Percentiles rank a stretch among this genome's conserved stretches.
phyloP scores from a whole-genome alignment of 2,329 filamentous ascomycete genomes.

The Pseudogymnoascus sp. region DNA sequence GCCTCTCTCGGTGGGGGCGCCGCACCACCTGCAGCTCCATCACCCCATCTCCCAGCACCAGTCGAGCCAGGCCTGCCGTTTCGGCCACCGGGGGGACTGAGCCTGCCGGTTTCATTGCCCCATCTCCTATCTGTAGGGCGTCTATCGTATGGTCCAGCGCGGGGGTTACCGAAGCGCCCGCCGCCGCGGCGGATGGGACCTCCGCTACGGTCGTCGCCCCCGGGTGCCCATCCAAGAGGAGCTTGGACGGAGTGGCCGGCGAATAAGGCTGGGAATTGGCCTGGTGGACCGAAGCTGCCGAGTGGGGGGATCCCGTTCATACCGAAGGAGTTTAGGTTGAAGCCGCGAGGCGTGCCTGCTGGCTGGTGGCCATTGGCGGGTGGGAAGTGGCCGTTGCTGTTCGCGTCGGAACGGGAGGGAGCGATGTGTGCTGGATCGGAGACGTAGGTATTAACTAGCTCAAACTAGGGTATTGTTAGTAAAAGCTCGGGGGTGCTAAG shows the following conservation, averaged over 20 bases:
- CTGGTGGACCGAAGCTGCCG: slow-evolving; percentile 47
- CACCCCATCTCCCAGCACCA: slow-evolving; percentile 56
- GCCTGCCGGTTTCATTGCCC: slow-evolving; percentile 37
- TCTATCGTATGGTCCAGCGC: slow-evolving; percentile 67
- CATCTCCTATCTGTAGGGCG: slow-evolving; percentile 49
- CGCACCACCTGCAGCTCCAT: slow-evolving; percentile 63
- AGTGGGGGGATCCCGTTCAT: slow-evolving; percentile 50
- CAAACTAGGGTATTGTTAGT: slow-evolving; percentile 52
- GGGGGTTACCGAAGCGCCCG: slow-evolving; percentile 48
- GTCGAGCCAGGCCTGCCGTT: slow-evolving; percentile 40
- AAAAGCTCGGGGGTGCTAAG: slow-evolving; percentile 7
- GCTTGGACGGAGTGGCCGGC: slow-evolving; percentile 38
- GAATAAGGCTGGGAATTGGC: slow-evolving; percentile 48
- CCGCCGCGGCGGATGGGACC: slow-evolving; percentile 65
- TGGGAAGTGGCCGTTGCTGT: slow-evolving; percentile 92
- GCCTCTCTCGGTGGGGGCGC: slow-evolving; percentile 83
- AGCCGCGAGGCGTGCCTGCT: slow-evolving; percentile 81
- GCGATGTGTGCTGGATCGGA: slow-evolving; percentile 92
- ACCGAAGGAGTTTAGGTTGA: slow-evolving; percentile 70
- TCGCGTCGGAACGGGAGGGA: slow-evolving; percentile 85
- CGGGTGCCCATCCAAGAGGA: slow-evolving; percentile 41
- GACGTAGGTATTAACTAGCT: slow-evolving; percentile 89
- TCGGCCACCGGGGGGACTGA: slow-evolving; percentile 45
- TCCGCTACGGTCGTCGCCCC: slow-evolving; percentile 45
- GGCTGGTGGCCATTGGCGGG: slow-evolving; percentile 66